Evolutionary conservation across 192 early-diverging fungal genomes (phyloP), one percentile per base, ranked within the genome.

Genomic region (Backusella morwellensis): DNA sequence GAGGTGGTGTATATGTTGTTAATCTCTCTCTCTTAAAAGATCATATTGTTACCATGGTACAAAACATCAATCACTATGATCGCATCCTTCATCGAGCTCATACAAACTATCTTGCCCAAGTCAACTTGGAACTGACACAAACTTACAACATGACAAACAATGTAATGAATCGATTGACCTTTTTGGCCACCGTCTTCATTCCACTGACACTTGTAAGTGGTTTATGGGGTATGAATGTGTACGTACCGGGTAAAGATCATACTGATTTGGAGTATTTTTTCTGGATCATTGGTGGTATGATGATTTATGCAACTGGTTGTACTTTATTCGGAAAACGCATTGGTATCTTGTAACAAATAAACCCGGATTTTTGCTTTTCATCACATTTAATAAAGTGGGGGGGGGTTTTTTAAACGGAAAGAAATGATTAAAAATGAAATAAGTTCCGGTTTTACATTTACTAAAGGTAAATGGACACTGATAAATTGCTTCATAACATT

Each of bases 161-260:
- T 63, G 95, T 95, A 1, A 92, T 98, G 14, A 92, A 93, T 72
- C 90, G 92, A 70, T 88, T 99, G 78, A 97, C 96, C 11, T 92
- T 93, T 11, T 74, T 98, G 50, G 97, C 96, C 0, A 92, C 91
- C 29, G 94, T 99, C 66, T 79, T 97, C 11, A 89, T 97, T 35
- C 47, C 73, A 19, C 36, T 75, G 88, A 97, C 97, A 72, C 81
- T 98, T 68, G 87, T 97, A 29, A 94, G 96, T 0, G 94, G 95
- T 50, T 73, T 81, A n/a, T 81, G 47, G 32, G 80, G 80, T 66
- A 91, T 91, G 91, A 94, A 94, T 74, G 87, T 94, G 1, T 68
- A 72, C 3, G 91, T 94, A 1, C 92, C 92, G 5, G 85, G 88
- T 11, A 89, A 91, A 79, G 85, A 87, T 5, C 44, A 76, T 12